Evolutionary conservation across 176 grass and related monocot species (phyloP).

Genomic region (Stipa capillata): DNA sequence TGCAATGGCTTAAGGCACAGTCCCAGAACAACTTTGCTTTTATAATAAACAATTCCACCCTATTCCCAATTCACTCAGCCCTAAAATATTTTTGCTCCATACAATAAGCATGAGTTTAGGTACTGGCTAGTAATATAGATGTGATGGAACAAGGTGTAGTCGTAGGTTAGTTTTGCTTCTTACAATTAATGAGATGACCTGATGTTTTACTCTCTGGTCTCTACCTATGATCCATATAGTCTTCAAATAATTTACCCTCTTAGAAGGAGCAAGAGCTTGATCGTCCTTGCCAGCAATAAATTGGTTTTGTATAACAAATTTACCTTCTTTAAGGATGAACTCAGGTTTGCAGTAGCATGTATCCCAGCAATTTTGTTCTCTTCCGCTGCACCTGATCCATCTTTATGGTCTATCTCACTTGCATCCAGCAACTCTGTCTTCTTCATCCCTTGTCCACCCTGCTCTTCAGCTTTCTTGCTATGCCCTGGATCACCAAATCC

Average conservation of each 20-base stretch:
- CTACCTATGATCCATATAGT: not conserved
- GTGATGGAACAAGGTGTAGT: not conserved
- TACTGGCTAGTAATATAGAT: not conserved
- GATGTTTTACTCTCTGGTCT: not conserved
- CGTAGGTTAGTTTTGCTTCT: not conserved
- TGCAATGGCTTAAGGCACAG: not conserved
- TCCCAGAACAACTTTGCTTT: not conserved
- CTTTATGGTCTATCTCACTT: conserved; percentile 1
- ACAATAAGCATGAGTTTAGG: not conserved
- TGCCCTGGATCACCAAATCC: not conserved
- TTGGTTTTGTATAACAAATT: not conserved
- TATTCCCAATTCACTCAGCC: not conserved
- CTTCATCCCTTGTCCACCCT: not conserved
- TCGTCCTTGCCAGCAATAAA: not conserved
- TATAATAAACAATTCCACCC: not conserved
- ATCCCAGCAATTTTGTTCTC: not conserved
- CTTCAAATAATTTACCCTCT: not conserved
- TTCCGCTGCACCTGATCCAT: not conserved
- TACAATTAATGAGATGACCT: not conserved
- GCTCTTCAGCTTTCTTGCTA: not conserved
- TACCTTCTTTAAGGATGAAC: conserved; percentile 16
- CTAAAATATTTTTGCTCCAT: not conserved
- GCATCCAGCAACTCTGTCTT: not conserved
- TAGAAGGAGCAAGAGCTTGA: not conserved
- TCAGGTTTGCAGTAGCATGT: not conserved